Evolutionary conservation across 139 green algal species (phyloP).

Genomic region (Bryopsis sp.): DNA sequence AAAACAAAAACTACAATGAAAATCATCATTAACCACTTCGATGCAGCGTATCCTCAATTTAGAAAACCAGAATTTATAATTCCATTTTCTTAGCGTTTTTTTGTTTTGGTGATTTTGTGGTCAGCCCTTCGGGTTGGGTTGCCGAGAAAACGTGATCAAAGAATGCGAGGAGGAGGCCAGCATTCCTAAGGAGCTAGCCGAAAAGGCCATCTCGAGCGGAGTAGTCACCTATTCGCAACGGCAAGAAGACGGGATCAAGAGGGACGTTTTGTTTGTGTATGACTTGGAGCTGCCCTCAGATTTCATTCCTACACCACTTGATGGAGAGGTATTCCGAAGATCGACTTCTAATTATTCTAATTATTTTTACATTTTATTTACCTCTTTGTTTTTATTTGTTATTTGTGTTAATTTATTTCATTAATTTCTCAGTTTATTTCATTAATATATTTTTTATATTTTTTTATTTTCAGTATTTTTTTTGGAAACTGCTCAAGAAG

Average conservation of each 20-base stretch:
- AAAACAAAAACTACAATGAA: too few relatives aligned
- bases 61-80: too few relatives aligned
- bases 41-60: too few relatives aligned
- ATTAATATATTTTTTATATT: too few relatives aligned
- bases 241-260: conserved; percentile 55
- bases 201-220: conserved; percentile 27
- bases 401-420: too few relatives aligned
- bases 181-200: conserved; percentile 62
- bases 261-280: conserved; percentile 85
- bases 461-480: too few relatives aligned
- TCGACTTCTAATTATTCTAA: too few relatives aligned
- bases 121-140: conserved; percentile 63
- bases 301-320: conserved; percentile 68
- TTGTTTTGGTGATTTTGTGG: background rate
- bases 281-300: conserved; percentile 79
- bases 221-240: conserved; percentile 43
- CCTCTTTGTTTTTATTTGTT: too few relatives aligned
- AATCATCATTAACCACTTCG: too few relatives aligned
- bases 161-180: conserved; percentile 90
- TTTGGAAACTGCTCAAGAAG: too few relatives aligned
- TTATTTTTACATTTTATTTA: too few relatives aligned
- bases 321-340: conserved; percentile 34
- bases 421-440: too few relatives aligned
- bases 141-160: conserved; percentile 81
- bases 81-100: background rate